Percentiles rank a stretch among this genome's conserved stretches.
Conservation (phyloP, 176 grass and related monocot species). For the Hordeum marinum region DNA sequence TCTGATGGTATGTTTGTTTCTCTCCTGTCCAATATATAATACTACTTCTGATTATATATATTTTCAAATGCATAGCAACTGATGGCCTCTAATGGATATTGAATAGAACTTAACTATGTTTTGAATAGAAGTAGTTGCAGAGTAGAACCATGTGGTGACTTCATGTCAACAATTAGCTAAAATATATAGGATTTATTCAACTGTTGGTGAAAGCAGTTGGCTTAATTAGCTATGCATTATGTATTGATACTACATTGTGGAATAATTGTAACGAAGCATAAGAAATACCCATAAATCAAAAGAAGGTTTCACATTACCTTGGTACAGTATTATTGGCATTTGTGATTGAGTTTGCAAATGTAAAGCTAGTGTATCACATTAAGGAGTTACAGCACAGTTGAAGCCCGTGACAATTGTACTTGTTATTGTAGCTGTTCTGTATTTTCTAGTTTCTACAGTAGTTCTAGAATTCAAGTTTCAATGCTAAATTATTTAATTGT, state of each 20-base stretch:
- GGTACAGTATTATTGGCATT: background rate
- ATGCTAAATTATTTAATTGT: background rate
- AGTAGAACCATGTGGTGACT: conserved; percentile 1
- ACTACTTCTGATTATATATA: conserved; percentile 2
- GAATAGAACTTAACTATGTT: conserved; percentile 3
- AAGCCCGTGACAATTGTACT: conserved; percentile 3
- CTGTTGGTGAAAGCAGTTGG: conserved; percentile 12
- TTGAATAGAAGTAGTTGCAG: background rate
- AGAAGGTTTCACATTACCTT: background rate
- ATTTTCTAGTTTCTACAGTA: background rate
- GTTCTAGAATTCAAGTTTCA: background rate
- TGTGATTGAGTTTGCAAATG: conserved; percentile 15
- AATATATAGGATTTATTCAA: background rate
- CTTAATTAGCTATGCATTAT: background rate
- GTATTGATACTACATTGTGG: background rate
- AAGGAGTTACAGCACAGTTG: conserved; percentile 7
- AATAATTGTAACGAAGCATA: background rate
- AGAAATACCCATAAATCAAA: conserved; percentile 12
- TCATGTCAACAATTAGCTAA: background rate
- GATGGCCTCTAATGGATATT: background rate
- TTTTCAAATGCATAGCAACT: conserved; percentile 10
- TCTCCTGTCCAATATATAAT: conserved; percentile 1
- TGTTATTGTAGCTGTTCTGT: conserved; percentile 2
- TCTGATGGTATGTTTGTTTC: conserved; percentile 67
- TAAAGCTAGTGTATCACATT: background rate